Evolutionary conservation across 257 asterid species (phyloP), one percentile per base, ranked within the genome.

Genomic region (Coffea canephora): DNA sequence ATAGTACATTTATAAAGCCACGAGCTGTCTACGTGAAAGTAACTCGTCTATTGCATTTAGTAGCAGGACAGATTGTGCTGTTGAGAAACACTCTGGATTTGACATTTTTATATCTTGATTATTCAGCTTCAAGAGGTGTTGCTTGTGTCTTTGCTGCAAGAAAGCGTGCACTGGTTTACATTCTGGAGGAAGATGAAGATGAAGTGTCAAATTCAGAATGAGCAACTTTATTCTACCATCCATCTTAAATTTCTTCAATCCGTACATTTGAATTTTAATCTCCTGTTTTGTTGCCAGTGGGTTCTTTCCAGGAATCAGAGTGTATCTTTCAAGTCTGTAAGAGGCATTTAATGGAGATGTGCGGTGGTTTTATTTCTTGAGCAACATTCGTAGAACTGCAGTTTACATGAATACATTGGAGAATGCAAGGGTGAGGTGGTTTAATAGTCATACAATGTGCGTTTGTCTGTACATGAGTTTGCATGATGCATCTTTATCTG

Each of bases 151-250:
- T 93, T 75, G 89, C 91, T 79, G 91, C 91, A 65, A 88, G 92
- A 81, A 96, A 91, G 80, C 98, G 97, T 34, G 97, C 97, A 2
- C 76, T 96, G 91, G 97, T 94, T 79, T 96, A 93, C 85, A 96
- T 94, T 71, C 89, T 96, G 41, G 99, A 95, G 77, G 99, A 95
- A 90, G 98, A 95, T 77, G 98, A 95, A 85, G 99, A 93, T 49
- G 97, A 93, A 85, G 81, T 83, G 76, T 64, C 89, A 39, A 95
- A 93, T 82, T 85, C 92, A 48, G 97, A 90, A 23, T 94, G 87
- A 90, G 19, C 74, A 36, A 62, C 43, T 41, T 69, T 74, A 8
- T 23, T 7, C 34, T 13, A 46, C 49, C 16, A 16, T 66, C 25
- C 73, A 64, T 7, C 27, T 19, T 55, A 43, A 68, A 46, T 41